A percentile compares a stretch with the other conserved stretches of the same genome.
Evolutionary conservation across 2,329 filamentous ascomycete species (phyloP).

Genomic region (Epichloe scottii): DNA sequence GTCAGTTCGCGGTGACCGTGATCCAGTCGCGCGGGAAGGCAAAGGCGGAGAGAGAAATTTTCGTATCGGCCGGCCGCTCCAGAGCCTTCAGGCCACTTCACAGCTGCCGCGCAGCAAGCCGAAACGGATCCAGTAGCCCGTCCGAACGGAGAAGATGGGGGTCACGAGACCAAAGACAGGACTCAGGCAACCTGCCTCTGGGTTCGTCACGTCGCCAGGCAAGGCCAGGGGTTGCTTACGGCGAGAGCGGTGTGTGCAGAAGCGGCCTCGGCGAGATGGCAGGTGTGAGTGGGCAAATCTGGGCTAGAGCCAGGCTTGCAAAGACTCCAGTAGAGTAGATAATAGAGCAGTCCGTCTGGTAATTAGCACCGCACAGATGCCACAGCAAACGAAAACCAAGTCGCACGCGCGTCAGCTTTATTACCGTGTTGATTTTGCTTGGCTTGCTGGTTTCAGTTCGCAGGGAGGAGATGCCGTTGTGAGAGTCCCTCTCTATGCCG

Average conservation of each 20-base stretch:
- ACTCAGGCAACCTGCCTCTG: neutral
- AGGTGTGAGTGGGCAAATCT: constrained; percentile 6
- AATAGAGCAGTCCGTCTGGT: neutral
- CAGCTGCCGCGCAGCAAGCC: constrained; percentile 5
- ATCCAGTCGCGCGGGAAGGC: constrained; percentile 10
- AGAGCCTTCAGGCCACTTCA: constrained; percentile 7
- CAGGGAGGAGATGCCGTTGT: neutral
- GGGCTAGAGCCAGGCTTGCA: constrained; percentile 3
- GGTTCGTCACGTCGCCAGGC: neutral
- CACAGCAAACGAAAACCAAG: neutral
- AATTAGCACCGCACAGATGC: neutral
- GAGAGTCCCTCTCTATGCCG: neutral
- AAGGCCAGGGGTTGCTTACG: constrained; percentile 1
- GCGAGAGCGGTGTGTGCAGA: neutral
- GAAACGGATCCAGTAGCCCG: constrained; percentile 4
- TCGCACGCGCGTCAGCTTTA: constrained; percentile 2
- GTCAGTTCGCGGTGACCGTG: constrained; percentile 9
- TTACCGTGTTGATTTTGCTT: neutral
- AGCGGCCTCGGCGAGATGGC: neutral
- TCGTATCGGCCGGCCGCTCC: constrained; percentile 14
- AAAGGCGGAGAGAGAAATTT: constrained; percentile 20
- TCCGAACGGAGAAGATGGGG: constrained; percentile 6
- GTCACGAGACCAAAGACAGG: constrained; percentile 5
- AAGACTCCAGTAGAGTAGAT: neutral
- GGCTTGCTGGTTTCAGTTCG: constrained; percentile 1